These are phyloP conservation scores for Ophiocordyceps polyrhachis-furcata DNA, from an alignment of 2,329 filamentous ascomycete species.

Conservation along the genomic window DNA sequence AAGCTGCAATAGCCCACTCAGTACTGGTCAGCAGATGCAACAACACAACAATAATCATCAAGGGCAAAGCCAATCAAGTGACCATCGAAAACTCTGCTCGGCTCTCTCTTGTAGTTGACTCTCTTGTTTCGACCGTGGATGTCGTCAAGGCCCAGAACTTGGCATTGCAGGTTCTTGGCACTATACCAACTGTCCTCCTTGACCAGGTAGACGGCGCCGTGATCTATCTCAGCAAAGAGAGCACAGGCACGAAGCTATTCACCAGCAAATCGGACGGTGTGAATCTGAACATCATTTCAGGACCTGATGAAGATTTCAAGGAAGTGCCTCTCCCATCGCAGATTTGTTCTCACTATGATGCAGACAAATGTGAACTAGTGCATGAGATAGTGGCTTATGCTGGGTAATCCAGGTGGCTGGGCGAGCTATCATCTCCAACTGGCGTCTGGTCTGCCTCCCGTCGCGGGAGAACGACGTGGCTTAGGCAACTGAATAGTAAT, in stretches of 20 bases:
- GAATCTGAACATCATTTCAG: conserved; percentile 67
- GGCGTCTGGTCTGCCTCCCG: no score
- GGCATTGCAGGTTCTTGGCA: conserved; percentile 76
- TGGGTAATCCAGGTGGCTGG: conserved; percentile 30
- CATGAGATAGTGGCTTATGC: conserved; percentile 94
- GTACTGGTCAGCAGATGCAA: conserved; percentile 84
- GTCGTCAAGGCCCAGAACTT: conserved; percentile 93
- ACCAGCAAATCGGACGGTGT: conserved; percentile 74
- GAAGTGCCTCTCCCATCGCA: conserved; percentile 82
- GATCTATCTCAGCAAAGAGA: conserved; percentile 71
- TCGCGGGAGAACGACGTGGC: no score
- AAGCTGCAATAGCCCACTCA: conserved; percentile 68
- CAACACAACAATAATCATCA: conserved; percentile 75
- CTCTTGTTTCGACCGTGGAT: conserved; percentile 77
- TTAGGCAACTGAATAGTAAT: no score
- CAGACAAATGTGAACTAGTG: conserved; percentile 53
- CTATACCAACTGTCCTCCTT: conserved; percentile 70
- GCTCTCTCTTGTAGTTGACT: conserved; percentile 73
- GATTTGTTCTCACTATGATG: conserved; percentile 57
- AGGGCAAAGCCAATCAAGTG: conserved; percentile 92
- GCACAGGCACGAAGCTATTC: conserved; percentile 62
- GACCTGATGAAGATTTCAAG: conserved; percentile 60
- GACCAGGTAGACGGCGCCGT: conserved; percentile 86
- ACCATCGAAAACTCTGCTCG: conserved; percentile 80
- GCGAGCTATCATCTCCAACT: no score